Evolutionary conservation across 257 asterid genomes (phyloP), one percentile per base, ranked within the genome.

Genomic region (Solanum ahanhuiri): DNA sequence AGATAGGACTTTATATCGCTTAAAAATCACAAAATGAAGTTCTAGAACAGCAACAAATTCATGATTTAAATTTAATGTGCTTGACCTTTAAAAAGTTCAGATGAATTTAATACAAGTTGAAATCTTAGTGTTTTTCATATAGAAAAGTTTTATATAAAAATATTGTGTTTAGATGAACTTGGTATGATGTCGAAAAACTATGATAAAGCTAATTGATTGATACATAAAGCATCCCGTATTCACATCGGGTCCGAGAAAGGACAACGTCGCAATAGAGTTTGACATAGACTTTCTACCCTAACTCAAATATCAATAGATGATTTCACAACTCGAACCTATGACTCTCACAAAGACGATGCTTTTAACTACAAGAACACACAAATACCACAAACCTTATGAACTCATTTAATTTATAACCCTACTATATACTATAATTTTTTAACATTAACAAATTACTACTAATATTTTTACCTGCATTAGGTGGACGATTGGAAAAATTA

Each of bases 401-500:
- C 45, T 76, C 60, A 23, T 76, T 23, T 76, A 76, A 69, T 69
- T 30, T 15, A 25, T 51, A 51, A 51, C 73, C 31, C 9, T 28
- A 67, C 37, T 25, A 6, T 28, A 67, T 70, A 51, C 22, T 51
- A 67, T 75, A 75, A 6, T 14, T 41, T 28, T 79, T 8, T 22
- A 45, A 79, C 15, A 79, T 28, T 45, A 28, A 28, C 15, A 43
- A 45, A 79, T 14, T 15, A 79, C 22, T 28, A 45, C 7, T n/a
- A 4, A 22, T 60, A 45, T 25, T 23, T 12, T 28, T 90, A 1
- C 92, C 94, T 3, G 94, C 95, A 41, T 88, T 88, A 0, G 83
- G 83, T 3, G 95, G 94, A 14, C 94, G 94, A 82, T 88, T 88
- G 17, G 87, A 83, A 83, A 91, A 92, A 63, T 88, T 92, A 20